Evolutionary conservation across 345 rosid species (phyloP).

Genomic region (Heritiera fomes): DNA sequence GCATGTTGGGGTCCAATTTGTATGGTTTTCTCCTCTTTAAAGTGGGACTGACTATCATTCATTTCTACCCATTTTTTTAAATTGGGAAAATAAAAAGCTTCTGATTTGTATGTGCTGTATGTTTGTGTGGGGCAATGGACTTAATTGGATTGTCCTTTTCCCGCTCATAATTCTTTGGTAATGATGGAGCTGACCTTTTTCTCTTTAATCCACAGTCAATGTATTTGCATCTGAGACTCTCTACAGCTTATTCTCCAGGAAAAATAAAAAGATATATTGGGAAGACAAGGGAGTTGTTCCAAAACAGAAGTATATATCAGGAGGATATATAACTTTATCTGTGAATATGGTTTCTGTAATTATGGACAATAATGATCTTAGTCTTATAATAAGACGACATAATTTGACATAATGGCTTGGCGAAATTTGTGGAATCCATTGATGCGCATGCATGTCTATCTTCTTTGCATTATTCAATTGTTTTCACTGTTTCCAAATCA

Average conservation of each 20-base stretch:
- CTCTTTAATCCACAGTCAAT: conserved; percentile 22
- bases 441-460: conserved; percentile 52
- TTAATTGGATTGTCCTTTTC: conserved; percentile 16
- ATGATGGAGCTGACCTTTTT: conserved; percentile 40
- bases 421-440: conserved; percentile 55
- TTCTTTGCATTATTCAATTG: conserved; percentile 26
- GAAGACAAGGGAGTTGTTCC: conserved; percentile 15
- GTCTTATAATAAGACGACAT: conserved; percentile 54
- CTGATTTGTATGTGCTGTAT: conserved; percentile 33
- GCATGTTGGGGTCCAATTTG: conserved; percentile 68
- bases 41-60: not conserved
- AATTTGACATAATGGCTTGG: conserved; percentile 42
- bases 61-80: not conserved
- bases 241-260: conserved; percentile 19
- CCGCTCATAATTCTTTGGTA: conserved; percentile 46
- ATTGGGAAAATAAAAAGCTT: conserved; percentile 43
- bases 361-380: conserved; percentile 47
- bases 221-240: conserved; percentile 18
- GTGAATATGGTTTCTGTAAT: conserved; percentile 34
- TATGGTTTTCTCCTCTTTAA: no score
- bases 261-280: conserved; percentile 2
- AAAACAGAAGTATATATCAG: not conserved
- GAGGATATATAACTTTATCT: conserved; percentile 24
- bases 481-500: conserved; percentile 18
- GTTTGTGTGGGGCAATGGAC: conserved; percentile 6